phyloP scores from a whole-genome alignment of 2,329 filamentous ascomycete genomes.

The Neoascochyta sp. region DNA sequence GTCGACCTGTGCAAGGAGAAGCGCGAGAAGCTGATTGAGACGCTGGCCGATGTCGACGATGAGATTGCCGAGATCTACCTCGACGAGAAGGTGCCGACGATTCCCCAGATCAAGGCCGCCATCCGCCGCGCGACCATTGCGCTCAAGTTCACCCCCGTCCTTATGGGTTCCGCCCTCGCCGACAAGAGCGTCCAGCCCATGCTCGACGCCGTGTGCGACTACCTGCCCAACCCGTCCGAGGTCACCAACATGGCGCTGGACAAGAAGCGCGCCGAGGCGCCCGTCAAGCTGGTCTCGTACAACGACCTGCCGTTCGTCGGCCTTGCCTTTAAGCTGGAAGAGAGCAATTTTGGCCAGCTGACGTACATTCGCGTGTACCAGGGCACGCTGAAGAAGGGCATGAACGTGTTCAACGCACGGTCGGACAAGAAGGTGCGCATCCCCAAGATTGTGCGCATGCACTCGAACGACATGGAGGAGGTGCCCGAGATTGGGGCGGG shows the following conservation, averaged over 20 bases:
- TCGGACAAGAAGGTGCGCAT: constrained; percentile 96
- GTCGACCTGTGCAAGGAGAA: constrained; percentile 75
- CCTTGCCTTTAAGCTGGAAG: constrained; percentile 96
- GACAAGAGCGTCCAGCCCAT: constrained; percentile 96
- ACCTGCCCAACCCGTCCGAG: constrained; percentile 85
- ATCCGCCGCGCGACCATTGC: constrained; percentile 87
- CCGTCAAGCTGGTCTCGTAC: constrained; percentile 86
- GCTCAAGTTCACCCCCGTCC: constrained; percentile 86
- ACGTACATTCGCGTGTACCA: constrained; percentile 99
- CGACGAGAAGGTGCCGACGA: constrained; percentile 76
- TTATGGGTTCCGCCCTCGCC: constrained; percentile 93
- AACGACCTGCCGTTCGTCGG: constrained; percentile 92
- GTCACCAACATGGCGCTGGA: constrained; percentile 88
- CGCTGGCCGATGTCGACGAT: constrained; percentile 93
- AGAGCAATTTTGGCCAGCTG: constrained; percentile 96
- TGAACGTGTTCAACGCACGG: constrained; percentile 88
- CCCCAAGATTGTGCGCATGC: constrained; percentile 97
- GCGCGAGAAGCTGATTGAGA: constrained; percentile 83
- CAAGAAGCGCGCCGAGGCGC: constrained; percentile 69
- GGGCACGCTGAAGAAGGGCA: constrained; percentile 80
- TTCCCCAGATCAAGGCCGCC: constrained; percentile 82
- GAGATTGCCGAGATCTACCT: constrained; percentile 95
- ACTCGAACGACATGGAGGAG: constrained; percentile 99
- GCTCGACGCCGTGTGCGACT: constrained; percentile 94
- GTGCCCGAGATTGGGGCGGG: constrained; percentile 87